Evolutionary conservation across 2,329 filamentous ascomycete genomes (phyloP), one percentile per base, ranked within the genome.

Genomic region (Blastomyces emzantsi): DNA sequence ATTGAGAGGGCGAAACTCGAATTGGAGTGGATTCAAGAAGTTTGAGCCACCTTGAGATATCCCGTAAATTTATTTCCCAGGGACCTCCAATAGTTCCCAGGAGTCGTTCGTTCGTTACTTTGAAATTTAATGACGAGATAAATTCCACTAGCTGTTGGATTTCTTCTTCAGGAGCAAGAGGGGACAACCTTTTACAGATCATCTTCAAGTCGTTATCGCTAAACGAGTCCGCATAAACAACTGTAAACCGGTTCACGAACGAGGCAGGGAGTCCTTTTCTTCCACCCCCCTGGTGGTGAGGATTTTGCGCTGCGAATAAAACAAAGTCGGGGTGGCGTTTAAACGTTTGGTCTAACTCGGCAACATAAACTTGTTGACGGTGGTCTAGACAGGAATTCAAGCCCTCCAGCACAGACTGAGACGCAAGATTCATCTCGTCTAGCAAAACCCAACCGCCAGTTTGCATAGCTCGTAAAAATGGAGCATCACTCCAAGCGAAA

Each of bases 401-500:
- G 66, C 94, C 95, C 78, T 99, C 94, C 0, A 99, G 83, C 1
- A 99, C 92, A 4, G 93, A 96, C 73, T 99, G 94, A 0, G 93
- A 97, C 1, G 95, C 94, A 67, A 99, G 79, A 71, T 99, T 99
- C 94, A 99, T 99, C 79, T 99, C 94, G 72, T 99, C 94, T 0
- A 99, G 82, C 36, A 99, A 80, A 13, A 99, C 94, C 94, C 94
- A 99, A 69, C 96, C 90, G 36, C 94, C 94, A 64, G 86, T 89
- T 73, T 97, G 94, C 93, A 99, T 97, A 0, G 94, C 94, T 73
- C 91, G 90, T 25, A 99, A 80, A 73, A 99, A 97, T 0, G 94
- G 92, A 0, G 93, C 94, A 74, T 99, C 93, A 69, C 92, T 86
- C 94, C 94, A 99, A 1, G 90, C 88, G 72, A 99, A 99, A 65